These are phyloP conservation scores for Russula sp. DNA, from an alignment of 768 basidiomycete genomes.

Conservation along the genomic window DNA sequence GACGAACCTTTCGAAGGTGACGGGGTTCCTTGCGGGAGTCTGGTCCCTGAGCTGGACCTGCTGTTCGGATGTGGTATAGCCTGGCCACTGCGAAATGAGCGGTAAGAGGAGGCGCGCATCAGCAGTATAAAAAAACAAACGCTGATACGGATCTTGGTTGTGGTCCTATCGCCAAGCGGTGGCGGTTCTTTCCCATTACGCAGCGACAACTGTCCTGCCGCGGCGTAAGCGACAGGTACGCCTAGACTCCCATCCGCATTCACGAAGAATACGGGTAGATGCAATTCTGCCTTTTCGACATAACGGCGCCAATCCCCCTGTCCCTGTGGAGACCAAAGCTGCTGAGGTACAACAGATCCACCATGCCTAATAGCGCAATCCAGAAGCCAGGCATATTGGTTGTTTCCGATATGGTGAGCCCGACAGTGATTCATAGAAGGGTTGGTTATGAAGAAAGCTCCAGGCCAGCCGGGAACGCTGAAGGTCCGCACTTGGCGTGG, in stretches of 20 bases:
- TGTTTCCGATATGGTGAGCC: neutral
- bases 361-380: slow-evolving; percentile 5
- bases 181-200: neutral
- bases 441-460: neutral
- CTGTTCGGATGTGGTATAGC: slow-evolving; percentile 8
- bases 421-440: neutral
- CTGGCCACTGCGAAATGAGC: slow-evolving; percentile 12
- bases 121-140: neutral
- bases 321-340: slow-evolving; percentile 14
- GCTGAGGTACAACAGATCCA: slow-evolving; percentile 18
- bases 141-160: slow-evolving; percentile 8
- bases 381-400: slow-evolving; percentile 5
- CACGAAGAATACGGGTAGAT: slow-evolving; percentile 16
- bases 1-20: slow-evolving; percentile 11
- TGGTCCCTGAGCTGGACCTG: slow-evolving; percentile 11
- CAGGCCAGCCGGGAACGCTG: neutral
- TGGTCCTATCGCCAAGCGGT: slow-evolving; percentile 10
- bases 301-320: slow-evolving; percentile 19
- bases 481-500: neutral
- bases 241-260: slow-evolving; percentile 7
- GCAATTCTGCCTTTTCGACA: slow-evolving; percentile 11
- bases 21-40: neutral
- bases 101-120: neutral
- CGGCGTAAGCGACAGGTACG: slow-evolving; percentile 12
- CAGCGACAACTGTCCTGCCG: slow-evolving; percentile 8